These are phyloP conservation scores for Scedosporium minutisporum DNA, from an alignment of 2,329 filamentous ascomycete genomes.

Conservation along the genomic window DNA sequence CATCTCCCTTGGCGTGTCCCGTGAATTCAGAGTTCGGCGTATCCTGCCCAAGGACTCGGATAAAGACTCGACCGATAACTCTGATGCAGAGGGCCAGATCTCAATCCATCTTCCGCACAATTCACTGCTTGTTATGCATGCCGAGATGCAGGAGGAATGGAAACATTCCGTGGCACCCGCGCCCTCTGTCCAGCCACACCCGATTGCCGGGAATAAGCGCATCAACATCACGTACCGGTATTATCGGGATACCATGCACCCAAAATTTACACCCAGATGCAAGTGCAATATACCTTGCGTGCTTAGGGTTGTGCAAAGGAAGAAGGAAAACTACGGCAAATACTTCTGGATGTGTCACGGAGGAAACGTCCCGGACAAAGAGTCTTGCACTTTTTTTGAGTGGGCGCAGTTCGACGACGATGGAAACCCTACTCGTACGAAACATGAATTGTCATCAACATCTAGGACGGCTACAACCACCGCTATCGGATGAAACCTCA, in stretches of 20 bases:
- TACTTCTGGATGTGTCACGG: conserved; percentile 96
- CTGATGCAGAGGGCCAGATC: conserved; percentile 73
- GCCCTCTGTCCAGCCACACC: conserved; percentile 72
- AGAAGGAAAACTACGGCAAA: conserved; percentile 62
- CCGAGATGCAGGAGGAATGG: conserved; percentile 96
- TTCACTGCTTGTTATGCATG: conserved; percentile 89
- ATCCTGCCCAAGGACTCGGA: conserved; percentile 53
- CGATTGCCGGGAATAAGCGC: conserved; percentile 65
- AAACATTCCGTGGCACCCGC: conserved; percentile 79
- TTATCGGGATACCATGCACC: conserved; percentile 70
- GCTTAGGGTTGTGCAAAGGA: conserved; percentile 70
- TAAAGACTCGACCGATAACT: conserved; percentile 25
- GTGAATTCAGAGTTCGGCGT: conserved; percentile 80
- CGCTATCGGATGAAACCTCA: neutral
- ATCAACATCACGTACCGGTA: conserved; percentile 93
- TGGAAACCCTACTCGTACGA: conserved; percentile 53
- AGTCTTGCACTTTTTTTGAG: conserved; percentile 67
- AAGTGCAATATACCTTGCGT: conserved; percentile 59
- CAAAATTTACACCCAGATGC: conserved; percentile 68
- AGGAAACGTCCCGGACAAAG: conserved; percentile 57
- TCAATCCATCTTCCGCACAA: conserved; percentile 92
- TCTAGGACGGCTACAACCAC: too few relatives aligned
- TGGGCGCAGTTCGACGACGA: conserved; percentile 86
- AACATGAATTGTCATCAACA: too few relatives aligned
- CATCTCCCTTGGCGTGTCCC: conserved; percentile 80